Evolutionary conservation across 2,329 filamentous ascomycete genomes (phyloP).

Genomic region (Trichoderma sp.): DNA sequence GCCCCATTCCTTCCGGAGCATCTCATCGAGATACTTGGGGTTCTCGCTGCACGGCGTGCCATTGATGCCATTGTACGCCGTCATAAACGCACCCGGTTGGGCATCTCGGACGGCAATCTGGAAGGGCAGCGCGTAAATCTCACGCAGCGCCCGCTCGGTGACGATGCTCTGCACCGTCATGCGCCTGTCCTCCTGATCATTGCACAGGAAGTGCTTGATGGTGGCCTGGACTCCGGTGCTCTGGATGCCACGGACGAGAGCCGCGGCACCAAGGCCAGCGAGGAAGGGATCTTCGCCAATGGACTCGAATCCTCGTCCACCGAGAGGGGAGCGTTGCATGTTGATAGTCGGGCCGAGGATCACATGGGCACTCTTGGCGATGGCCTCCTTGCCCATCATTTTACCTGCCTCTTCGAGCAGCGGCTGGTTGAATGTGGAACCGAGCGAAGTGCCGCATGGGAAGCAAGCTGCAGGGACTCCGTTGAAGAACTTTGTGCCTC

Average conservation of each 20-base stretch:
- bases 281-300: conserved; percentile 60
- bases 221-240: conserved; percentile 57
- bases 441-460: conserved; percentile 59
- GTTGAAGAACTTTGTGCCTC: conserved; percentile 69
- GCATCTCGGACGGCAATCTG: conserved; percentile 56
- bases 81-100: conserved; percentile 58
- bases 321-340: conserved; percentile 61
- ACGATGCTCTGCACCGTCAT: conserved; percentile 57
- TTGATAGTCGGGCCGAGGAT: conserved; percentile 65
- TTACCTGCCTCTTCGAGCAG: conserved; percentile 54
- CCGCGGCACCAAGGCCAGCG: conserved; percentile 55
- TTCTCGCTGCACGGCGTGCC: conserved; percentile 58
- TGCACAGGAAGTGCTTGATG: conserved; percentile 63
- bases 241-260: conserved; percentile 57
- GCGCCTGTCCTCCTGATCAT: conserved; percentile 61
- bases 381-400: conserved; percentile 55
- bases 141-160: conserved; percentile 57
- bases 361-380: conserved; percentile 58
- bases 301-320: conserved; percentile 61
- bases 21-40: conserved; percentile 48
- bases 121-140: conserved; percentile 61
- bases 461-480: conserved; percentile 62
- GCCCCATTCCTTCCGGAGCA: conserved; percentile 59
- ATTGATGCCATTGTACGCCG: conserved; percentile 61
- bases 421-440: conserved; percentile 57